Evolutionary conservation across 495 filamentous ascomycete species (phyloP), one percentile per base, ranked within the genome.

Genomic region (Hypoxylon intermedium): DNA sequence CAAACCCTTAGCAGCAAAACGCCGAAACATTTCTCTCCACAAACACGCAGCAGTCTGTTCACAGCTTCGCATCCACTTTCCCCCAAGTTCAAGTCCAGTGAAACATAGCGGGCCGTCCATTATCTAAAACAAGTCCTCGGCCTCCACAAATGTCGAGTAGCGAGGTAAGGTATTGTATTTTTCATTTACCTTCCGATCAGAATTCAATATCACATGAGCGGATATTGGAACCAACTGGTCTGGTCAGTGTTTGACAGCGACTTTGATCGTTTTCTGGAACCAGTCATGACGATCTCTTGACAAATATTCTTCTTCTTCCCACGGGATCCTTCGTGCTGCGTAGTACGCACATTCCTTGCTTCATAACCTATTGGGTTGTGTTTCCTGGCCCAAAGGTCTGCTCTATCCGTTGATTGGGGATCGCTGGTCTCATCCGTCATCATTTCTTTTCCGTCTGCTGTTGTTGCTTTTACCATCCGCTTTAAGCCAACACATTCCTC

Each of bases 1-100:
- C 49, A 24, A 53, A 60, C 60, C 34, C 34, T 58, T 64, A 44
- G 60, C 48, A 58, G 36, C 37, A 58, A 63, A 63, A 57, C 53
- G 43, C 53, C 60, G 53, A 63, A 63, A 63, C 60, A 63, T 63
- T 48, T 63, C 23, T 13, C 49, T 53, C 26, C 53, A 43, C 33
- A 26, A n/a, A 9, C 43, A 43, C 24, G 43, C 33, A 54, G 50
- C 54, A 50, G 36, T 12, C 51, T 13, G 44, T 47, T 24, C 42
- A 49, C 51, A 44, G 23, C 38, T 51, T 50, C 45, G 51, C 44
- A 44, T 62, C 51, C 58, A 54, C 58, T 61, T 41, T 26, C 46
- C 57, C 58, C 51, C 45, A 38, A 33, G 44, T 50, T 26, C 28
- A 20, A 38, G 50, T n/a, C n/a, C n/a, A 49, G 43, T 65, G 61